Conservation (phyloP, 768 basidiomycete genomes). For the Russula brevipes region DNA sequence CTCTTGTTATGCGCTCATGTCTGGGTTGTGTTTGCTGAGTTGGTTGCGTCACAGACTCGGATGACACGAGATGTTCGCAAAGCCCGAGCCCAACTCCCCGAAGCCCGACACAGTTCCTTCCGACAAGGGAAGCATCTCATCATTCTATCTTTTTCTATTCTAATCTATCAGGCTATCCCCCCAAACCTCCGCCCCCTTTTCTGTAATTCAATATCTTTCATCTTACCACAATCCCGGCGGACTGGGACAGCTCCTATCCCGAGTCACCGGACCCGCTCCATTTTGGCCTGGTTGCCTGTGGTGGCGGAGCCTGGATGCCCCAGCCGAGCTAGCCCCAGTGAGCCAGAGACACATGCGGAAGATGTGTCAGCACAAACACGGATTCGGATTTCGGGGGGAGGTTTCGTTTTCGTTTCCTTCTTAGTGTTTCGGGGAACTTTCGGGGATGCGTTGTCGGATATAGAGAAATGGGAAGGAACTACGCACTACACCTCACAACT, state of each 20-base stretch:
- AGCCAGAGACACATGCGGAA: neutral
- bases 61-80: neutral
- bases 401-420: no score
- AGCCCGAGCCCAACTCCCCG: neutral
- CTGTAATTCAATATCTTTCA: neutral
- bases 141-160: no score
- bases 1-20: neutral
- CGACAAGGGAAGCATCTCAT: neutral
- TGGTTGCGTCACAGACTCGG: neutral
- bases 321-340: no score
- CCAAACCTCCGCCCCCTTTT: no score
- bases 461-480: no score
- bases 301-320: neutral
- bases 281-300: neutral
- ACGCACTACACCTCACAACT: no score
- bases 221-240: no score
- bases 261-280: constrained; percentile 5
- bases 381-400: no score
- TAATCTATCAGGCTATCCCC: no score
- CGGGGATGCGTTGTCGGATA: no score
- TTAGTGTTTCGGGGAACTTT: no score
- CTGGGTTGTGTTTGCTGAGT: neutral
- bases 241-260: constrained; percentile 10
- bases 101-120: neutral
- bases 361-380: neutral